Evolutionary conservation across 2,329 filamentous ascomycete genomes (phyloP), one percentile per base, ranked within the genome.

Genomic region (Albophoma yamanashiensis): DNA sequence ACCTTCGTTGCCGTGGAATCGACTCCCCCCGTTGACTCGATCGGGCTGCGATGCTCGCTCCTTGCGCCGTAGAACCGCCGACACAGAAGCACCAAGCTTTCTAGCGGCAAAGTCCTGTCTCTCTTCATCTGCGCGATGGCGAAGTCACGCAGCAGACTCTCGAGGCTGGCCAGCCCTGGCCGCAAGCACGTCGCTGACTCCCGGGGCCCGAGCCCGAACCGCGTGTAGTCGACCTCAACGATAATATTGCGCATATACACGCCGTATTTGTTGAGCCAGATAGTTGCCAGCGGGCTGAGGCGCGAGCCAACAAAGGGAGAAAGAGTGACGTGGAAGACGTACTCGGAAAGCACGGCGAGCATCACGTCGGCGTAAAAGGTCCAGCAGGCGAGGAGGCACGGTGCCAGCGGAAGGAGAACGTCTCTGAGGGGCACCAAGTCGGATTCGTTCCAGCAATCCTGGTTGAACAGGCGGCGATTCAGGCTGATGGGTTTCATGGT

Each of bases 181-280:
- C 62, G 58, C 2, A 77, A 60, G 0, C 56, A 50, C 0, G 58
- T 60, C 0, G 73, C 72, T 0, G 62, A 58, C 5, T 64, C 64
- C 1, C 61, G 57, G 3, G 67, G 61, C 2, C 73, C 73, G 27
- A 73, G 74, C 1, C 70, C 68, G 11, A 76, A 65, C 14, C 68
- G 70, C 0, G 76, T 71, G 64, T 77, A 67, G 61, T 79, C 77
- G 1, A 79, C 38, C 61, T 79, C 77, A 12, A 79, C 56, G 1
- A 70, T 69, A 27, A 79, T 63, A 34, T 69, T 67, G 20, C 65
- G 69, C 64, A 78, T 73, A 40, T 74, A 71, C 1, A 64, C 58
- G 1, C 70, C 71, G 56, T 77, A 77, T 9, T 58, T 64, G 38
- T 69, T 68, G 34, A 76, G 62, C 70, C 71, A 77, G 4, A 62